A percentile compares a stretch with the other conserved stretches of the same genome.
These are phyloP conservation scores for Phialophora chinensis DNA, from an alignment of 2,329 filamentous ascomycete species.

Conservation along the genomic window DNA sequence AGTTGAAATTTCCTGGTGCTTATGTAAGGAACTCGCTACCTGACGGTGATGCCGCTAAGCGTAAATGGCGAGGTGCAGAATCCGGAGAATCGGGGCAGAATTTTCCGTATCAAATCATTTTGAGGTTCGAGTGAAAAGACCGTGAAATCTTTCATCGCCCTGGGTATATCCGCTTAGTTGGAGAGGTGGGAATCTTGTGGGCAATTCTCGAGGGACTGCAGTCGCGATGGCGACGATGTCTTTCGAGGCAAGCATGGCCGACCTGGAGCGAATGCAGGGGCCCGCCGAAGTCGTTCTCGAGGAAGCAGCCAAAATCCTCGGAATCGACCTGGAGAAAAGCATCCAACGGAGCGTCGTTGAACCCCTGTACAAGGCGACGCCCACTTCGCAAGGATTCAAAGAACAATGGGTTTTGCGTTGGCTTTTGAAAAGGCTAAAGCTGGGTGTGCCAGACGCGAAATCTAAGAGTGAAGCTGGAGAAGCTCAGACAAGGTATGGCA, in stretches of 20 bases:
- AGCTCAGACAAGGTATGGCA: conserved; percentile 8
- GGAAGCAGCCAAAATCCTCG: conserved; percentile 52
- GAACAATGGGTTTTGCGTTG: conserved; percentile 72
- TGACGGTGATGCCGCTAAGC: neutral
- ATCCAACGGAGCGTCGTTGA: conserved; percentile 37
- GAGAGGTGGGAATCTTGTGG: neutral
- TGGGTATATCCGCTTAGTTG: neutral
- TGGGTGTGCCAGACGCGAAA: conserved; percentile 50
- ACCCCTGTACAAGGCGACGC: conserved; percentile 3
- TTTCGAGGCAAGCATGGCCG: conserved; percentile 38
- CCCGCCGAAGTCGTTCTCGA: conserved; percentile 49
- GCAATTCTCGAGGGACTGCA: neutral
- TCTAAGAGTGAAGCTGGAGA: neutral
- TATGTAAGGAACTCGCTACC: neutral
- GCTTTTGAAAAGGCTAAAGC: conserved; percentile 67
- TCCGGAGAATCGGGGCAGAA: neutral
- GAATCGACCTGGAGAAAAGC: conserved; percentile 47
- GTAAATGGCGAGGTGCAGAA: neutral
- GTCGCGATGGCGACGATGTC: conserved; percentile 25
- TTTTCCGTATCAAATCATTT: neutral
- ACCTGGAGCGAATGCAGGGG: conserved; percentile 52
- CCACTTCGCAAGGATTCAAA: conserved; percentile 47
- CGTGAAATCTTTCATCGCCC: neutral
- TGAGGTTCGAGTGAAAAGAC: neutral
- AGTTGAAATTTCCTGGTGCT: neutral